These are phyloP conservation scores for Paradendryphiella salina DNA, from an alignment of 2,329 filamentous ascomycete species.

Conservation along the genomic window DNA sequence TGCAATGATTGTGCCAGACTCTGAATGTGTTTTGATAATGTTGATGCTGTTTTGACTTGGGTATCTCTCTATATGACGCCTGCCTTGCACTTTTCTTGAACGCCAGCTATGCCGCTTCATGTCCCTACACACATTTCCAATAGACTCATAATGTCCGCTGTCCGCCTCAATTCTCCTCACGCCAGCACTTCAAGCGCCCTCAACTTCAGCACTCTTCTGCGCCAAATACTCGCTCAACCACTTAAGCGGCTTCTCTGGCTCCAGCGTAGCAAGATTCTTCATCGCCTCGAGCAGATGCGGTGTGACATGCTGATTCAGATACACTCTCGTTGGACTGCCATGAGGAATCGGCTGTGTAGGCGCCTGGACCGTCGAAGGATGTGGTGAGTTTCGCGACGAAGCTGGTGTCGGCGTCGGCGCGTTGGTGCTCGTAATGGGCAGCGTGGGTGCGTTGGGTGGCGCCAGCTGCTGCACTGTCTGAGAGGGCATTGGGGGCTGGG, in stretches of 20 bases:
- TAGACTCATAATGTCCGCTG: background rate
- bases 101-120: background rate
- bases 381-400: conserved; percentile 43
- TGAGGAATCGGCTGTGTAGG: conserved; percentile 50
- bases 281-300: conserved; percentile 57
- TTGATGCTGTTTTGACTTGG: conserved; percentile 20
- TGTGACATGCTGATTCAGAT: conserved; percentile 55
- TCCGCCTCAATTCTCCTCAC: conserved; percentile 6
- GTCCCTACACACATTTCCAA: background rate
- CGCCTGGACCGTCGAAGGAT: conserved; percentile 33
- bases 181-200: conserved; percentile 44
- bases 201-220: conserved; percentile 53
- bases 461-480: background rate
- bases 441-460: conserved; percentile 4
- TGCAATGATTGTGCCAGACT: conserved; percentile 17
- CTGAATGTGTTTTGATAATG: background rate
- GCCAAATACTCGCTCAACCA: conserved; percentile 55
- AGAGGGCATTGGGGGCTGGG: conserved; percentile 15
- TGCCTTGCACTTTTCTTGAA: background rate
- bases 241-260: conserved; percentile 57
- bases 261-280: conserved; percentile 55
- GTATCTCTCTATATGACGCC: conserved; percentile 22
- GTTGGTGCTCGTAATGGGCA: conserved; percentile 1
- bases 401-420: conserved; percentile 20
- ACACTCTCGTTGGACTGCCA: conserved; percentile 54